Evolutionary conservation across 2,329 filamentous ascomycete genomes (phyloP), one percentile per base, ranked within the genome.

Genomic region (Epichloe gansuensis): DNA sequence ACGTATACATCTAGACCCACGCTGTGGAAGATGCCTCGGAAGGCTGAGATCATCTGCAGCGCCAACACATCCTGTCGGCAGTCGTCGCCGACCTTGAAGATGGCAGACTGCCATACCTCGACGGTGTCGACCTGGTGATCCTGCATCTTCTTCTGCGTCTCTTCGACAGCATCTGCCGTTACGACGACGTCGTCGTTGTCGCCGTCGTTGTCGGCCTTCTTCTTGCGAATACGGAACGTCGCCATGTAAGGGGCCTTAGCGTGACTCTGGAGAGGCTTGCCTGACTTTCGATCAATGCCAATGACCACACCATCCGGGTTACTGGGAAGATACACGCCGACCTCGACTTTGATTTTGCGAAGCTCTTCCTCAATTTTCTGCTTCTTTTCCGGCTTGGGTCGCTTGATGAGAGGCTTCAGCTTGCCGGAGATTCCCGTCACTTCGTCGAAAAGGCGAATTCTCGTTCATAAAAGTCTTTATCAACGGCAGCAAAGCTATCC

Each of bases 1-100:
- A 98, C 93, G 70, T 86, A 99, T 23, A 97, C 91, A 63, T 98
- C 93, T 9, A 99, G 79, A 0, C 94, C 94, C 42, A 97, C 88
- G 58, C 82, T 86, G 67, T 95, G 87, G 76, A 97, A 98, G 62
- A 99, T 98, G 57, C 91, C 91, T 25, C 93, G 85, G 76, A 98
- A 99, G 1, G 91, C 90, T 0, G 93, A 85, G 66, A 99, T 96
- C 86, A 99, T 94, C 69, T 98, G 93, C 56, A 99, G 75, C 2
- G 93, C 93, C 55, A 99, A 76, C 50, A 99, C 87, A 62, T 99
- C 94, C 70, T 99, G 93, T 49, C 93, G 86, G 66, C 93, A 97
- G 68, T 99, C 93, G 66, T 99, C 93, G 56, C 93, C 93, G 48
- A 99, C 94, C 68, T 99, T 99, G 82, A 99, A 99, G 64, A 99